A percentile compares a stretch with the other conserved stretches of the same genome.
Evolutionary conservation across 306 rosid species (phyloP).

Genomic region (Dryas octopetala): DNA sequence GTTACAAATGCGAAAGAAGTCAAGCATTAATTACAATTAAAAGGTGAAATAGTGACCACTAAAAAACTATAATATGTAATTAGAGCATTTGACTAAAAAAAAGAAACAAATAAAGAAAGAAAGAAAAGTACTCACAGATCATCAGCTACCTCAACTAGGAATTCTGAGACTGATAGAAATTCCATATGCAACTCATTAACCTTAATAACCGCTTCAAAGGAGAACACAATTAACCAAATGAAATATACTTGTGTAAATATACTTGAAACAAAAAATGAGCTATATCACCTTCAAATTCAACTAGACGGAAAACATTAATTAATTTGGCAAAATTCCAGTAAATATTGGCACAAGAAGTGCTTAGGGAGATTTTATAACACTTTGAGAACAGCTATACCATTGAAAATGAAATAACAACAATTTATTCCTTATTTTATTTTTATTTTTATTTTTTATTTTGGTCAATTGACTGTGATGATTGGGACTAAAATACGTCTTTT

Average conservation of each 20-base stretch:
- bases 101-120: conserved; percentile 2
- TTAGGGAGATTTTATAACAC: no score
- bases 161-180: conserved; percentile 82
- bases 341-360: neutral
- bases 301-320: neutral
- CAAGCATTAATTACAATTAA: neutral
- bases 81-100: neutral
- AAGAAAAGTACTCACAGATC: conserved; percentile 67
- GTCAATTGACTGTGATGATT: no score
- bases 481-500: no score
- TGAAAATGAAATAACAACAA: neutral
- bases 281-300: neutral
- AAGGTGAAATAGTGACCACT: neutral
- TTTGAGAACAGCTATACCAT: neutral
- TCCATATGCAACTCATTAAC: conserved; percentile 87
- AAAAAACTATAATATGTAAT: neutral
- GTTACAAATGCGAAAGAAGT: neutral
- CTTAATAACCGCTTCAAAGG: conserved; percentile 56
- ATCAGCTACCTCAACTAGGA: conserved; percentile 87
- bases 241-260: conserved; percentile 15
- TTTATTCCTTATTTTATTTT: neutral
- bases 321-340: neutral
- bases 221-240: conserved; percentile 28
- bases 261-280: neutral
- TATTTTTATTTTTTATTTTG: no score